These are phyloP conservation scores for Colletotrichum zoysiae DNA, from an alignment of 2,329 filamentous ascomycete genomes.

Conservation along the genomic window DNA sequence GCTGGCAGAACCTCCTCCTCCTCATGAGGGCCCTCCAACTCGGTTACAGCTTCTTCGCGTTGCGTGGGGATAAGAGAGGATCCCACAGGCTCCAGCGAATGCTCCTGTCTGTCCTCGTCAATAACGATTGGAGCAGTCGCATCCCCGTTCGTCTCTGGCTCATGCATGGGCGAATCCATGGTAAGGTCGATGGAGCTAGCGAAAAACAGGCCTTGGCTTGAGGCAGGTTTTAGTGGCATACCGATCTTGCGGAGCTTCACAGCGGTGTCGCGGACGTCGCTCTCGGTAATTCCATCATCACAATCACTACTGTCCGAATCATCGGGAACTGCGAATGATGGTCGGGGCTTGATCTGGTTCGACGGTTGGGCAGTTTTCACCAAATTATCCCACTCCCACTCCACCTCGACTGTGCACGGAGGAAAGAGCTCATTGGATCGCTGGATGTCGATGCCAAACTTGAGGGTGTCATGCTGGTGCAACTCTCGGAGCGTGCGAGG, in stretches of 20 bases:
- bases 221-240: not conserved
- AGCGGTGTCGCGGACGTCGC: slow-evolving; percentile 33
- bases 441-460: slow-evolving; percentile 54
- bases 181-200: slow-evolving; percentile 30
- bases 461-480: slow-evolving; percentile 49
- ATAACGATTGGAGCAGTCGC: slow-evolving; percentile 1
- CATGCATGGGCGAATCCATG: slow-evolving; percentile 10
- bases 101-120: not conserved
- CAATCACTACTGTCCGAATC: slow-evolving; percentile 52
- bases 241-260: slow-evolving; percentile 22
- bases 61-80: not conserved
- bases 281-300: slow-evolving; percentile 46
- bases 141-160: not conserved
- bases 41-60: not conserved
- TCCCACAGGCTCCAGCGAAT: not conserved
- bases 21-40: slow-evolving; percentile 27
- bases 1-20: slow-evolving; percentile 15
- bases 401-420: slow-evolving; percentile 54
- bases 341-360: not conserved
- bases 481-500: slow-evolving; percentile 43
- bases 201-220: not conserved
- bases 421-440: slow-evolving; percentile 52
- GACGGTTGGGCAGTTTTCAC: not conserved
- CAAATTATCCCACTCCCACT: slow-evolving; percentile 47
- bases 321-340: slow-evolving; percentile 57